These are phyloP conservation scores for Fusarium ambrosium DNA, from an alignment of 2,329 filamentous ascomycete species.

Conservation along the genomic window DNA sequence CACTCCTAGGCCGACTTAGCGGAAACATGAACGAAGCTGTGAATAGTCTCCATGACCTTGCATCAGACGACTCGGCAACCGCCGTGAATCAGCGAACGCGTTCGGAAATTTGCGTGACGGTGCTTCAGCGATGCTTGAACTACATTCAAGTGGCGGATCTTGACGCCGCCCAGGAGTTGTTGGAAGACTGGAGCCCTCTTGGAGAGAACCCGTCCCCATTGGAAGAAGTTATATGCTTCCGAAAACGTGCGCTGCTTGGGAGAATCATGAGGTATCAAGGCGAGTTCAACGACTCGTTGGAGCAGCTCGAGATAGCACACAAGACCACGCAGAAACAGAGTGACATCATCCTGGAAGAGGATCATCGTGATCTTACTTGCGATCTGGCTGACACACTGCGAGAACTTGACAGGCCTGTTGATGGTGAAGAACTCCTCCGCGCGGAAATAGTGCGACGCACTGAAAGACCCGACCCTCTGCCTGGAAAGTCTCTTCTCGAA, in stretches of 20 bases:
- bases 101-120: constrained; percentile 31
- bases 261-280: constrained; percentile 36
- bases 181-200: constrained; percentile 34
- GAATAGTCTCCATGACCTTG: constrained; percentile 28
- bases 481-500: constrained; percentile 36
- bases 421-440: constrained; percentile 32
- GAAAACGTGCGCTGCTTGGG: constrained; percentile 37
- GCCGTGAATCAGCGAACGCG: constrained; percentile 25
- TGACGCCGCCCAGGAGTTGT: constrained; percentile 24
- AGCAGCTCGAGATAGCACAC: constrained; percentile 22
- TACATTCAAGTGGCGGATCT: constrained; percentile 38
- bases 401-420: constrained; percentile 33
- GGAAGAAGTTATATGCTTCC: constrained; percentile 35
- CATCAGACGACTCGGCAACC: constrained; percentile 4
- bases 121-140: constrained; percentile 37
- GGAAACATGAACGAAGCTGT: constrained; percentile 39
- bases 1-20: constrained; percentile 35
- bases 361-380: constrained; percentile 38
- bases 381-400: constrained; percentile 40
- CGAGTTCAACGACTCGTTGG: constrained; percentile 27
- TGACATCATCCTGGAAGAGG: constrained; percentile 36
- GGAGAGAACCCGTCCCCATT: constrained; percentile 27
- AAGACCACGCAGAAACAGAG: constrained; percentile 12
- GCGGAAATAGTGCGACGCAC: constrained; percentile 29
- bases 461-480: constrained; percentile 20